Percentiles rank a stretch among this genome's conserved stretches.
Evolutionary conservation across 2,329 filamentous ascomycete genomes (phyloP).

Genomic region (Paraphoma chrysanthemicola): DNA sequence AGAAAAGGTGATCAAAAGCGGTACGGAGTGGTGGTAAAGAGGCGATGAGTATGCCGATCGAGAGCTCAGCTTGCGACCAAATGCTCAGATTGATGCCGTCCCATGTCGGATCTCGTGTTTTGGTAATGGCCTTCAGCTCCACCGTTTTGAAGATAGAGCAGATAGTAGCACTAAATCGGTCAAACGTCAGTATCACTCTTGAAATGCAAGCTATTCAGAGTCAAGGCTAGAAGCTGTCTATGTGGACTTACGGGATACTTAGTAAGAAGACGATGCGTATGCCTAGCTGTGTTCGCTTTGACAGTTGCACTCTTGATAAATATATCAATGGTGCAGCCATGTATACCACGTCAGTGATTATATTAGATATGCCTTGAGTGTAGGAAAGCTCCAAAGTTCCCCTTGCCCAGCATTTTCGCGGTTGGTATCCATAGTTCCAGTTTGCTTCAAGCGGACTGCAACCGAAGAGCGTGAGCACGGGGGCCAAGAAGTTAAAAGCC

Average conservation of each 20-base stretch:
- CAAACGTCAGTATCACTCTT: background rate
- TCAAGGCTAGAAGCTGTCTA: background rate
- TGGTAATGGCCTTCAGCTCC: slow-evolving; percentile 24
- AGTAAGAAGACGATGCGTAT: slow-evolving; percentile 35
- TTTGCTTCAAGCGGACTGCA: slow-evolving; percentile 36
- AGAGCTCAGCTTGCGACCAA: slow-evolving; percentile 31
- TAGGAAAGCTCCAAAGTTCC: slow-evolving; percentile 17
- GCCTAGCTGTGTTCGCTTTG: slow-evolving; percentile 32
- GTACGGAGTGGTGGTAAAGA: slow-evolving; percentile 35
- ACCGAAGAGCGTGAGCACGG: slow-evolving; percentile 24
- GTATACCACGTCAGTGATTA: slow-evolving; percentile 35
- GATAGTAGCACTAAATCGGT: slow-evolving; percentile 19
- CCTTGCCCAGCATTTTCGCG: slow-evolving; percentile 25
- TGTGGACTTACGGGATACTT: slow-evolving; percentile 26
- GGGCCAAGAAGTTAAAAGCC: slow-evolving; percentile 29
- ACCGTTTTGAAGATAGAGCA: slow-evolving; percentile 34
- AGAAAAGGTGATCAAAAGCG: slow-evolving; percentile 29
- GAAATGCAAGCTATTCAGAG: too few species aligned
- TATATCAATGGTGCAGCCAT: slow-evolving; percentile 36
- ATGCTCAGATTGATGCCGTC: slow-evolving; percentile 33
- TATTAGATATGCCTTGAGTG: slow-evolving; percentile 29
- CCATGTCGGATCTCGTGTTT: slow-evolving; percentile 32
- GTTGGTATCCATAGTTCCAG: slow-evolving; percentile 26
- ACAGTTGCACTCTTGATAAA: slow-evolving; percentile 30
- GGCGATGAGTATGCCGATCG: slow-evolving; percentile 32